Evolutionary conservation across 2,329 filamentous ascomycete genomes (phyloP).

Genomic region (Calonectria pteridis): DNA sequence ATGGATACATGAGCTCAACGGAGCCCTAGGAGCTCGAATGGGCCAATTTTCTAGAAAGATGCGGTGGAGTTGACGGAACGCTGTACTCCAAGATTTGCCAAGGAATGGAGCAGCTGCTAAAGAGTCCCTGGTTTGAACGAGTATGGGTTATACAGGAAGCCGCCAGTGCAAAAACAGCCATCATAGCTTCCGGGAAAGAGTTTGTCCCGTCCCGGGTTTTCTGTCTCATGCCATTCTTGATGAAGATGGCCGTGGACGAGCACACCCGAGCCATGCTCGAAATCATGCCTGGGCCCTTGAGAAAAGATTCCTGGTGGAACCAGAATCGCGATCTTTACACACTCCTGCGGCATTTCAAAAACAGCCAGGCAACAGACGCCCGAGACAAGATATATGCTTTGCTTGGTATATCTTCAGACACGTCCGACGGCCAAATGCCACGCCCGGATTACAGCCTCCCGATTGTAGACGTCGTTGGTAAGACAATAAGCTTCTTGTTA

Average conservation of each 20-base stretch:
- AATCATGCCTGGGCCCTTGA: neutral
- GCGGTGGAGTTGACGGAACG: neutral
- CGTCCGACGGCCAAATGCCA: neutral
- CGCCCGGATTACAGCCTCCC: neutral
- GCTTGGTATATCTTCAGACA: neutral
- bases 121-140: neutral
- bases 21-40: neutral
- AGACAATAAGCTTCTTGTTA: neutral
- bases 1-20: neutral
- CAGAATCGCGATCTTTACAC: neutral
- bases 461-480: neutral
- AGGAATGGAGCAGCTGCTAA: neutral
- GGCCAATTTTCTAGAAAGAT: neutral
- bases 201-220: neutral
- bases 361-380: neutral
- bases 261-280: neutral
- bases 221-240: neutral
- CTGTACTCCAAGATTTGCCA: neutral
- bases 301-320: neutral
- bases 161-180: neutral
- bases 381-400: neutral
- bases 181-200: neutral
- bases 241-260: neutral
- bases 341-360: neutral
- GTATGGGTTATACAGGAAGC: neutral